phyloP scores from a whole-genome alignment of 176 grass and related monocot genomes.

The Aegilops speltoides region DNA sequence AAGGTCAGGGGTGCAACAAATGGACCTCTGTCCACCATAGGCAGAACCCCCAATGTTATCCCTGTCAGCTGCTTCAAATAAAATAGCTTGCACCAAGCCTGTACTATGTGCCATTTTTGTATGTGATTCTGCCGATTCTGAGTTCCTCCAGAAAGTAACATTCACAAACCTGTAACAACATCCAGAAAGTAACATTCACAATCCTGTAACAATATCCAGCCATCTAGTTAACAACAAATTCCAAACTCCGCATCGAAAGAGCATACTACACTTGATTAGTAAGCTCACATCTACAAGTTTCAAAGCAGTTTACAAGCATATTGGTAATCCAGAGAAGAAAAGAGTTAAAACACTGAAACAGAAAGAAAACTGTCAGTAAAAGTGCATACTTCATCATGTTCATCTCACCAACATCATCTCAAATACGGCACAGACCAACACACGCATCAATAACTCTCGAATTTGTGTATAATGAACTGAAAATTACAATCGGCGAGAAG shows the following conservation, averaged over 20 bases:
- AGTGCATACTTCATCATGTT: neutral
- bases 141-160: slow-evolving; percentile 80
- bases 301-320: neutral
- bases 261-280: neutral
- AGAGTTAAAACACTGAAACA: neutral
- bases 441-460: neutral
- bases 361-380: neutral
- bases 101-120: slow-evolving; percentile 86
- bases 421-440: neutral
- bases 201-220: slow-evolving; percentile 44
- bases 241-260: neutral
- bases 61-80: slow-evolving; percentile 91
- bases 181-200: slow-evolving; percentile 49
- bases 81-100: slow-evolving; percentile 83
- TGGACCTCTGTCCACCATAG: slow-evolving; percentile 94
- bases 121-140: slow-evolving; percentile 68
- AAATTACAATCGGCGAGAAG: neutral
- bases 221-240: neutral
- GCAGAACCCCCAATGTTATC: slow-evolving; percentile 98
- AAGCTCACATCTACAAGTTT: neutral
- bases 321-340: neutral
- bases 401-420: neutral
- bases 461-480: neutral
- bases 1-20: slow-evolving; percentile 98
- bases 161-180: slow-evolving; percentile 63